Evolutionary conservation across 1,284 basidiomycete species (phyloP).

Genomic region (Meira miltonrushii): DNA sequence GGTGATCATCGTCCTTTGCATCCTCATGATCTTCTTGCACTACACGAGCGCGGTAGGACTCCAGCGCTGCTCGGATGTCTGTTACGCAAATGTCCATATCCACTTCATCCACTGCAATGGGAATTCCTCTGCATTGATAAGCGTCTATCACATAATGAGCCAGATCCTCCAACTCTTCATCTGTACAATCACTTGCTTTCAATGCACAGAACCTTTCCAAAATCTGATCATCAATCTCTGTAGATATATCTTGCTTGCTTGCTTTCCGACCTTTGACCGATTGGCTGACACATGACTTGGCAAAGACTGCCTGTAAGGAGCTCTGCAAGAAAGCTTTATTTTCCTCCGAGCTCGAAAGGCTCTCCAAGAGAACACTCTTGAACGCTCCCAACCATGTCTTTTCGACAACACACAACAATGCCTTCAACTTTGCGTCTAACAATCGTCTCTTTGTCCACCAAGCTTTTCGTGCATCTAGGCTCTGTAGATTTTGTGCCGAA

Average conservation of each 20-base stretch:
- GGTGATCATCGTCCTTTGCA: conserved; percentile 56
- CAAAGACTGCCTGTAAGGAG: conserved; percentile 6
- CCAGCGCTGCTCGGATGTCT: conserved; percentile 40
- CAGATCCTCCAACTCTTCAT: conserved; percentile 92
- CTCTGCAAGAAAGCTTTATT: conserved; percentile 24
- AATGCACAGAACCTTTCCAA: conserved; percentile 81
- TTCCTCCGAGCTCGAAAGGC: not conserved
- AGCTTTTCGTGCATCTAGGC: conserved; percentile 60
- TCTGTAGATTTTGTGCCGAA: conserved; percentile 66
- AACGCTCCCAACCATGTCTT: conserved; percentile 95
- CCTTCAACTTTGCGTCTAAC: conserved; percentile 71
- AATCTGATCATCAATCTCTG: conserved; percentile 64
- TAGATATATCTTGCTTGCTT: conserved; percentile 22
- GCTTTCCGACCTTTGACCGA: not conserved
- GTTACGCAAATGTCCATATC: conserved; percentile 75
- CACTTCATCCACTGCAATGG: conserved; percentile 82
- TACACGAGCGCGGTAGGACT: conserved; percentile 30
- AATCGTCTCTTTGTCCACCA: conserved; percentile 81
- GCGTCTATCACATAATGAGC: conserved; percentile 89
- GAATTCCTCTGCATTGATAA: conserved; percentile 84
- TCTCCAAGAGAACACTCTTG: conserved; percentile 57
- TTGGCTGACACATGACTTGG: conserved; percentile 1
- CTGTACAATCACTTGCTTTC: conserved; percentile 66
- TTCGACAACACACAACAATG: conserved; percentile 77
- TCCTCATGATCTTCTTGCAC: conserved; percentile 54